These are phyloP conservation scores for Telfairia occidentalis DNA, from an alignment of 331 rosid genomes.

Conservation along the genomic window DNA sequence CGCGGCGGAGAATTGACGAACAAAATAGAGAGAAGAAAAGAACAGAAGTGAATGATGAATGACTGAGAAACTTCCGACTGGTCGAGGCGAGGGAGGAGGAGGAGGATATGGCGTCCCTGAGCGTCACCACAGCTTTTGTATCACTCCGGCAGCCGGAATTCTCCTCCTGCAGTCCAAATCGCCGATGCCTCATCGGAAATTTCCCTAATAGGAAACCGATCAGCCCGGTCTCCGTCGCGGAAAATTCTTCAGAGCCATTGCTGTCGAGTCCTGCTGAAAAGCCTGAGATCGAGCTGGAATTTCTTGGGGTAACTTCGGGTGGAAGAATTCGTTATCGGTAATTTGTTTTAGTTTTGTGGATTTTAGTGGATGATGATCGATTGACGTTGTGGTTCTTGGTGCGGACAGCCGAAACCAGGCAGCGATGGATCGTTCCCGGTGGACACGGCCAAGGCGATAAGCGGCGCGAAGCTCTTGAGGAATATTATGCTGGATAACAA, in stretches of 20 bases:
- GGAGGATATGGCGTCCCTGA: constrained; percentile 39
- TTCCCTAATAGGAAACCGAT: constrained; percentile 19
- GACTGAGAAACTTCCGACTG: background rate
- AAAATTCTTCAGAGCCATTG: constrained; percentile 18
- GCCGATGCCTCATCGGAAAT: background rate
- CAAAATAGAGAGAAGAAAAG: background rate
- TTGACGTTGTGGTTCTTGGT: background rate
- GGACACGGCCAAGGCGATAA: constrained; percentile 47
- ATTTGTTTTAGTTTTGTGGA: background rate
- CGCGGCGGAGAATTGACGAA: constrained; percentile 9
- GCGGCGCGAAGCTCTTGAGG: constrained; percentile 76
- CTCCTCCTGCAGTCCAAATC: constrained; percentile 6
- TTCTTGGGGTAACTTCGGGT: constrained; percentile 43
- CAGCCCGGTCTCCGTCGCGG: constrained; percentile 19
- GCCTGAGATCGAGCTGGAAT: constrained; percentile 65
- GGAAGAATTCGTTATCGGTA: background rate
- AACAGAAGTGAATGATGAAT: background rate
- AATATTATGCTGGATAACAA: constrained; percentile 77
- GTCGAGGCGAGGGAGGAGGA: background rate
- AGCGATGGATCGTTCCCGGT: constrained; percentile 57
- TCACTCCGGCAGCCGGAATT: constrained; percentile 22
- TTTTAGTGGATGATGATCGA: background rate
- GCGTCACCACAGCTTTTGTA: constrained; percentile 22
- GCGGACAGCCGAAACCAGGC: constrained; percentile 51
- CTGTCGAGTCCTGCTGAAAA: constrained; percentile 25